Percentiles rank a stretch among this genome's conserved stretches.
These are phyloP conservation scores for Corrigiola litoralis DNA, from an alignment of 179 eudicot species.

Conservation along the genomic window DNA sequence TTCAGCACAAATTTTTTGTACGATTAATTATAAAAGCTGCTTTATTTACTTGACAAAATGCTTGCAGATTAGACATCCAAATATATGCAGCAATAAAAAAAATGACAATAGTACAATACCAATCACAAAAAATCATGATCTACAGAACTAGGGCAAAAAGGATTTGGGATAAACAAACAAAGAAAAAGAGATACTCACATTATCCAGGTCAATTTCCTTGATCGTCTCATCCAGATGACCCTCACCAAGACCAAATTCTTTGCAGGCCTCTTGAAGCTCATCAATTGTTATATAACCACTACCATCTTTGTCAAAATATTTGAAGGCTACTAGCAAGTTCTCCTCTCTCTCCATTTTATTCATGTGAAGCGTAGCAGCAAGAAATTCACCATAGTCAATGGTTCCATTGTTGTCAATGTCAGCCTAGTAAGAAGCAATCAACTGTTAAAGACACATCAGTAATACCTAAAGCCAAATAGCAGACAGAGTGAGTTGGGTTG, in stretches of 20 bases:
- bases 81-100: not conserved
- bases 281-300: conserved; percentile 90
- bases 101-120: not conserved
- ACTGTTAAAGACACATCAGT: not conserved
- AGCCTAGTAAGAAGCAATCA: conserved; percentile 47
- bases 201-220: conserved; percentile 81
- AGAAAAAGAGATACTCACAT: conserved; percentile 43
- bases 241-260: conserved; percentile 82
- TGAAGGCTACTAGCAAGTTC: conserved; percentile 80
- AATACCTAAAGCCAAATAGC: not conserved
- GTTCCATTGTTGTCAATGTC: conserved; percentile 89
- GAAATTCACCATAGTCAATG: conserved; percentile 89
- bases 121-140: not conserved
- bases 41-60: not conserved
- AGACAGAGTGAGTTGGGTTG: not conserved
- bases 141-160: not conserved
- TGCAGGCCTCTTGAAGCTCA: conserved; percentile 95
- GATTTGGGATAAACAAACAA: not conserved
- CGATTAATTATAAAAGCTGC: no score
- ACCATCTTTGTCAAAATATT: conserved; percentile 89
- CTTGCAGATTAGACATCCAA: not conserved
- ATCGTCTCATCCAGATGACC: conserved; percentile 71
- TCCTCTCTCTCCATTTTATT: conserved; percentile 96
- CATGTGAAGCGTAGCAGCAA: conserved; percentile 89
- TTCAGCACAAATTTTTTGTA: no score